Evolutionary conservation across 1,284 basidiomycete genomes (phyloP), one percentile per base, ranked within the genome.

Genomic region (Sphaerobolus stellatus): DNA sequence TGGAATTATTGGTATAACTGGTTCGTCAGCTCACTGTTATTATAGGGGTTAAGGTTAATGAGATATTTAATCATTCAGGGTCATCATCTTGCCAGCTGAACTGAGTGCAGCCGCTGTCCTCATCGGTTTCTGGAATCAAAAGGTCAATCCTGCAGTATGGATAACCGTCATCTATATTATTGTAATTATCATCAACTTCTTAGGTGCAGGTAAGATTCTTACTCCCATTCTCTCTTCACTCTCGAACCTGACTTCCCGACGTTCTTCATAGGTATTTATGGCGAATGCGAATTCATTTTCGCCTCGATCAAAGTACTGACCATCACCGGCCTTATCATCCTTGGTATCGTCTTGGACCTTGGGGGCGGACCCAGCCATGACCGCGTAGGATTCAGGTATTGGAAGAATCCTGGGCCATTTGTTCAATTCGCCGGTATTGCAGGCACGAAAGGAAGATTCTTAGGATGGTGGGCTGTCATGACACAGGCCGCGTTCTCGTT

Each of bases 1-100:
- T 92, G 87, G 86, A 86, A 90, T 64, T 91, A 90, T 66, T 88
- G 85, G 83, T 88, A 86, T 66, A 87, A 84, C 63, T 89, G 86
- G 53, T 54, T 27, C 33, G 53, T 28, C 9, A 33, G 9, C 33
- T 16, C 43, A 29, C 76, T 58, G 50, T 41, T 45, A 14, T 30
- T 31, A n/a, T n/a, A n/a, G n/a, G n/a, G n/a, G n/a, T n/a, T n/a
- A n/a, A n/a, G n/a, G n/a, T n/a, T n/a, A n/a, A n/a, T n/a, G n/a
- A n/a, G n/a, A n/a, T n/a, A n/a, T 27, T 31, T 24, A 51, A 43
- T 28, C 27, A 36, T 13, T 22, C 44, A 50, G 43, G 83, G 73
- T 70, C 0, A 80, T 86, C 56, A 71, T 90, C 54, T 75, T 92
- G 22, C 90, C 91, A 3, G 86, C 89, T 4, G 91, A 94, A 64